Base-by-base conservation (phyloP, 345 rosid genomes). In the Boechera divaricarpa region DNA sequence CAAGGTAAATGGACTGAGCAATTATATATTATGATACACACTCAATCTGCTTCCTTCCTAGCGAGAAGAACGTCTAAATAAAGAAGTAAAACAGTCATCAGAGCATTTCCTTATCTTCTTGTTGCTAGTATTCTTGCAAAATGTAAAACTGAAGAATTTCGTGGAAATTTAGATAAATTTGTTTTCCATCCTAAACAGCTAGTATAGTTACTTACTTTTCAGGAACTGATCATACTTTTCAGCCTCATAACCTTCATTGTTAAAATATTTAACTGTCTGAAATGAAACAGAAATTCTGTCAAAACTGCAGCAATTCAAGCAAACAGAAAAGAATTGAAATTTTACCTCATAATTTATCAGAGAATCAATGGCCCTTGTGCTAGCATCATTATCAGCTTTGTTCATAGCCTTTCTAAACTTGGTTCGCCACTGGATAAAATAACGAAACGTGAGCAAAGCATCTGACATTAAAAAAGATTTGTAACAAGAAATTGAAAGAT, bases 301-400 rank as follows among this genome's bases (percentile, higher is more conserved):
- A 79, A 54, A 33, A 45, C 51, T 62, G 44, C 51, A 45, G 44
- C 51, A 45, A 54, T 21, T 68, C 21, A 69, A 49, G 71, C 41
- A 74, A 74, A 73, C 9, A 42, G 21, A 33, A 53, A 36, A 69
- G 33, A 68, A 12, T 4, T 3, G 2, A 67, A 74, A 64, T 16
- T 56, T 55, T 80, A 95, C 98, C 98, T 96, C 99, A 86, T 96
- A 95, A 83, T 95, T 92, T 74, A 95, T 92, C 41, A 92, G 91
- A 7, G 99, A 95, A 89, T 95, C 99, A 66, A 95, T 86, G 70
- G 94, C 99, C 85, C 91, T 89, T 24, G 98, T 86, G 83, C 81
- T 89, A 69, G 98, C 98, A 88, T 94, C 92, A 77, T 94, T 94
- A 81, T 95, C 99, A 77, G 99, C 99, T 83, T 95, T 93, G 83